Evolutionary conservation across 495 filamentous ascomycete genomes (phyloP), one percentile per base, ranked within the genome.

Genomic region (Niebla homalea): DNA sequence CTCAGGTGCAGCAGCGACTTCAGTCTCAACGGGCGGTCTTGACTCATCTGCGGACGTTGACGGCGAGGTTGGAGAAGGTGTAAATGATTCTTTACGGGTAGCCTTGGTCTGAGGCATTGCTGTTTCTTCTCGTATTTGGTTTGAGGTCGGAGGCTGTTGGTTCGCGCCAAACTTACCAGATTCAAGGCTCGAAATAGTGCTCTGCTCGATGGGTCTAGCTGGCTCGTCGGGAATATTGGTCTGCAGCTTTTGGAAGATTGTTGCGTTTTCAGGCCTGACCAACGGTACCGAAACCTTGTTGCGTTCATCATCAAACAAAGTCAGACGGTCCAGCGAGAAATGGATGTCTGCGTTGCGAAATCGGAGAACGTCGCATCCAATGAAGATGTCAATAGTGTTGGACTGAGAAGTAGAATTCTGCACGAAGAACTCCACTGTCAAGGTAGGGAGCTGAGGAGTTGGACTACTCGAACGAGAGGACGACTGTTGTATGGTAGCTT

Each of bases 271-370:
- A n/a, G 92, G 93, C 37, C 90, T 79, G 43, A 93, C 89, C 52
- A 98, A 81, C 22, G 90, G 92, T 19, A 98, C 80, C 18, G 83
- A 88, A n/a, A 98, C 67, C 55, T 92, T 93, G 62, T 85, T 85
- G 36, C 84, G 75, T 25, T 90, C 85, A 59, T 89, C 84, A 58
- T 90, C 86, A 54, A 88, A 87, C 40, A 97, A 72, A 0, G 84
- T 83, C 62, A 98, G 75, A 50, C 80, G 79, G 55, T 94, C 94
- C 51, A 89, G 84, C 0, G 92, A 96, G 60, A 98, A 89, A 11
- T 96, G 67, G 23, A 98, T 75, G 62, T 98, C 93, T 20, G 88
- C 89, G 59, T 83, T 89, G 63, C 93, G 85, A 25, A 85, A 73
- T 45, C 90, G 80, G 45, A 98, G 72, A 23, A 87, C 74, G 62